phyloP scores from a whole-genome alignment of 1,139 yeast species.

The Lodderomyces beijingensis region DNA sequence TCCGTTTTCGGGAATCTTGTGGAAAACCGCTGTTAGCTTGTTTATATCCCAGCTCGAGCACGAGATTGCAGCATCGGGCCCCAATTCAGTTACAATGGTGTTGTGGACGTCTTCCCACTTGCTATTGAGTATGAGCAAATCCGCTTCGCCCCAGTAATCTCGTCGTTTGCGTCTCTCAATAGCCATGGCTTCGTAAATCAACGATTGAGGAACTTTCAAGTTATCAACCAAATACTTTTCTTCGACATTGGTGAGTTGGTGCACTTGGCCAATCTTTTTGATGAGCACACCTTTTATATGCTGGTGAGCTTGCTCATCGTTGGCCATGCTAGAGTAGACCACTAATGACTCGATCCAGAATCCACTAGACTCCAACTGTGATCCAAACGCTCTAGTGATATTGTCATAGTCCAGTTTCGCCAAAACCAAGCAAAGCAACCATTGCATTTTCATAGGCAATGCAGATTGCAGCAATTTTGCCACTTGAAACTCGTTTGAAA shows the following conservation, averaged over 20 bases:
- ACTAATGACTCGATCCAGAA: slow-evolving; percentile 59
- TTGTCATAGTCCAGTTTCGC: slow-evolving; percentile 25
- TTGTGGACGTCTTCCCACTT: slow-evolving; percentile 63
- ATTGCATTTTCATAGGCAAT: slow-evolving; percentile 37
- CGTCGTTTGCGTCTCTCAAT: slow-evolving; percentile 22
- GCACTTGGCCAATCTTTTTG: slow-evolving; percentile 41
- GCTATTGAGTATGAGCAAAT: slow-evolving; percentile 59
- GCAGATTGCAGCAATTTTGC: slow-evolving; percentile 9
- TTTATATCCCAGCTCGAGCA: slow-evolving; percentile 30
- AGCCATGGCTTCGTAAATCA: slow-evolving; percentile 53
- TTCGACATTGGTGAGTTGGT: slow-evolving; percentile 21
- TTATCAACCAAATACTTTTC: slow-evolving; percentile 30
- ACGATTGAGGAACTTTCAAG: slow-evolving; percentile 42
- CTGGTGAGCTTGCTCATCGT: slow-evolving; percentile 38
- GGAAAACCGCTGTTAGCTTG: slow-evolving; percentile 37
- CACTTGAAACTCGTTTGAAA: slow-evolving; percentile 4
- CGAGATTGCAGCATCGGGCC: slow-evolving; percentile 61
- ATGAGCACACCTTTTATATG: slow-evolving; percentile 44
- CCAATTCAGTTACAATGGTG: slow-evolving; percentile 53
- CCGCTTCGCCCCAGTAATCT: slow-evolving; percentile 57
- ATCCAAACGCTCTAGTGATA: slow-evolving; percentile 48
- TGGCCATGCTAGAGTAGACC: slow-evolving; percentile 50
- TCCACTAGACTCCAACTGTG: slow-evolving; percentile 45
- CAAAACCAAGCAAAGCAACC: slow-evolving; percentile 54
- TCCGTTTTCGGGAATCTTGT: slow-evolving; percentile 44